phyloP scores from a whole-genome alignment of 2,329 filamentous ascomycete species.

The Helotiales sp. region DNA sequence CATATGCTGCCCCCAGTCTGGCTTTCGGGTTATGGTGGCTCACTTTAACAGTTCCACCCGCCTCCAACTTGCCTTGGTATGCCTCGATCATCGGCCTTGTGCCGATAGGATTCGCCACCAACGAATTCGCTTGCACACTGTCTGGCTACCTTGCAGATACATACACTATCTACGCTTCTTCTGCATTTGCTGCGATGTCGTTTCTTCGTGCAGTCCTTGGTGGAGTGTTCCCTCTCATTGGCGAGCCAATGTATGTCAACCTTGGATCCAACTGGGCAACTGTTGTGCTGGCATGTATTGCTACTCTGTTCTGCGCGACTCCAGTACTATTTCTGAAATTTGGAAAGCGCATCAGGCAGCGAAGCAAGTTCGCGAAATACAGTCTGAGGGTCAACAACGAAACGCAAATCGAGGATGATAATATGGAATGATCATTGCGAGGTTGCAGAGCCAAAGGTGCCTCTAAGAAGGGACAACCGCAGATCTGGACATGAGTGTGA shows the following conservation, averaged over 20 bases:
- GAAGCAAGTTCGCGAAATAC: slow-evolving; percentile 47
- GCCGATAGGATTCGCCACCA: slow-evolving; percentile 53
- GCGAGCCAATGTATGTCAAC: slow-evolving; percentile 46
- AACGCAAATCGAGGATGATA: slow-evolving; percentile 15
- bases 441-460: too few relatives aligned
- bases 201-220: slow-evolving; percentile 48
- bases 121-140: slow-evolving; percentile 50
- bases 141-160: slow-evolving; percentile 52
- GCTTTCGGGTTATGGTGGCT: slow-evolving; percentile 53
- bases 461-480: too few relatives aligned
- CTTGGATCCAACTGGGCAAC: slow-evolving; percentile 48
- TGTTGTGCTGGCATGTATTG: slow-evolving; percentile 48
- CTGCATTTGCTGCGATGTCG: slow-evolving; percentile 49
- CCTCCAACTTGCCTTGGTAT: slow-evolving; percentile 45
- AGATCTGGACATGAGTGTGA: too few relatives aligned
- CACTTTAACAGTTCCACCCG: slow-evolving; percentile 53
- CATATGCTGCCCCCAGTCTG: slow-evolving; percentile 50
- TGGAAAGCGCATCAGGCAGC: slow-evolving; percentile 44
- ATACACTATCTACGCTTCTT: slow-evolving; percentile 51
- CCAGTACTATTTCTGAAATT: slow-evolving; percentile 47
- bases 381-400: slow-evolving; percentile 25
- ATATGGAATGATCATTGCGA: slow-evolving; percentile 1
- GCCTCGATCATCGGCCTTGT: slow-evolving; percentile 49
- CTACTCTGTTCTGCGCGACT: slow-evolving; percentile 48
- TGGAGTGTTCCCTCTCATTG: slow-evolving; percentile 49